Conservation (phyloP, 345 rosid genomes). For the Aquilaria malaccensis region DNA sequence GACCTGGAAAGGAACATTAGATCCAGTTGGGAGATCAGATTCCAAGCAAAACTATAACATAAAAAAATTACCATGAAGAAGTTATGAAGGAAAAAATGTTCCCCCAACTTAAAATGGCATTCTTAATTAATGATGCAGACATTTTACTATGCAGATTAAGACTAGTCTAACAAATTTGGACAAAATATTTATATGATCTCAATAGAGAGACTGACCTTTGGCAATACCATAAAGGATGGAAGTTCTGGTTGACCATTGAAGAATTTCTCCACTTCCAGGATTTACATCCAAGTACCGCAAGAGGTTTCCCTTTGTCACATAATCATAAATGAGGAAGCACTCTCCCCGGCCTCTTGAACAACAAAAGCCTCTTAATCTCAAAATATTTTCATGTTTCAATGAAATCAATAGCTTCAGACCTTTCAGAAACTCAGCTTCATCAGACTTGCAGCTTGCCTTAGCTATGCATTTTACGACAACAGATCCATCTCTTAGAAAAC, state of each 20-base stretch:
- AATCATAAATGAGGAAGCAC: slow-evolving; percentile 82
- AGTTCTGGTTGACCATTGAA: slow-evolving; percentile 81
- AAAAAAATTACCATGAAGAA: background rate
- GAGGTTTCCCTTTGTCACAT: slow-evolving; percentile 76
- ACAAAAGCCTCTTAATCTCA: slow-evolving; percentile 81
- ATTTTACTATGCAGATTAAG: background rate
- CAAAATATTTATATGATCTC: background rate
- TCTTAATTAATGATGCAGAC: background rate
- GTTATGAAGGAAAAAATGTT: background rate
- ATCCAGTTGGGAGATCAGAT: slow-evolving; percentile 1
- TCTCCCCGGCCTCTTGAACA: slow-evolving; percentile 96
- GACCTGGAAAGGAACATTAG: slow-evolving; percentile 39
- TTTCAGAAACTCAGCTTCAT: slow-evolving; percentile 70
- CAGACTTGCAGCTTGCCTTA: slow-evolving; percentile 79
- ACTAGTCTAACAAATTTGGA: background rate
- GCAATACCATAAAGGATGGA: slow-evolving; percentile 79
- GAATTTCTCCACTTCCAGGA: slow-evolving; percentile 50
- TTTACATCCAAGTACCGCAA: slow-evolving; percentile 66
- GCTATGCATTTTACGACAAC: slow-evolving; percentile 69
- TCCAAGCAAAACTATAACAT: background rate
- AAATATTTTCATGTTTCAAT: slow-evolving; percentile 73
- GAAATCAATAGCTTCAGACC: slow-evolving; percentile 70
- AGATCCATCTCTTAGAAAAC: slow-evolving; percentile 82
- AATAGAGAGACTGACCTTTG: slow-evolving; percentile 42
- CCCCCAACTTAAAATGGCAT: too few species aligned